A percentile compares a stretch with the other conserved stretches of the same genome.
Conservation (phyloP, 1,284 basidiomycete species). For the Puccinia polysora region DNA sequence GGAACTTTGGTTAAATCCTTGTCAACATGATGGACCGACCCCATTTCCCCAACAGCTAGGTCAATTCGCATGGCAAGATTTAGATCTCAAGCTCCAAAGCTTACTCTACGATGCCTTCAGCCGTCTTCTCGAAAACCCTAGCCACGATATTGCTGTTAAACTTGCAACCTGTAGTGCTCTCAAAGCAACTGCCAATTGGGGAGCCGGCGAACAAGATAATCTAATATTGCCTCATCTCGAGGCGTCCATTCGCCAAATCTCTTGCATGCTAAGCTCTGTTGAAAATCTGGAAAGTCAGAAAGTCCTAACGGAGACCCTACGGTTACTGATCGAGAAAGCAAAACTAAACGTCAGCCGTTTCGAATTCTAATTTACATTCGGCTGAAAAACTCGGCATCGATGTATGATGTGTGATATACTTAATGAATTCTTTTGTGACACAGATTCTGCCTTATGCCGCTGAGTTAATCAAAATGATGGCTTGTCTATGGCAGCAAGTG, state of each 20-base stretch:
- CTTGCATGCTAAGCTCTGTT: slow-evolving; percentile 23
- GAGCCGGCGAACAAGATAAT: slow-evolving; percentile 4
- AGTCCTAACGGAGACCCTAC: slow-evolving; percentile 31
- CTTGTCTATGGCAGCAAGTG: slow-evolving; percentile 38
- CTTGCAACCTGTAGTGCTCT: slow-evolving; percentile 30
- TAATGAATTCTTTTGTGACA: not conserved
- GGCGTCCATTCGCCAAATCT: slow-evolving; percentile 26
- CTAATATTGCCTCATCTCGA: slow-evolving; percentile 16
- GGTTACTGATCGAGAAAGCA: slow-evolving; percentile 32
- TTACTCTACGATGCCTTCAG: slow-evolving; percentile 19
- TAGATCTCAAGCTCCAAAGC: slow-evolving; percentile 27
- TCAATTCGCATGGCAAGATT: slow-evolving; percentile 32
- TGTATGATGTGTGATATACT: too few relatives aligned
- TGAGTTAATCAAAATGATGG: slow-evolving; percentile 18
- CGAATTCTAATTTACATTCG: too few relatives aligned
- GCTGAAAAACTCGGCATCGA: too few relatives aligned
- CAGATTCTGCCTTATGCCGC: slow-evolving; percentile 29
- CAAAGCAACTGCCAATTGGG: slow-evolving; percentile 37
- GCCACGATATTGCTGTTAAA: slow-evolving; percentile 34
- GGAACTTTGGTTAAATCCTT: not conserved
- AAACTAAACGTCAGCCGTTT: slow-evolving; percentile 6
- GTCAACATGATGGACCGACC: not conserved
- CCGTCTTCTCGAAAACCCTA: slow-evolving; percentile 34
- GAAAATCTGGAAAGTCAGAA: slow-evolving; percentile 39
- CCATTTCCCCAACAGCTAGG: slow-evolving; percentile 13